phyloP scores from a whole-genome alignment of 768 basidiomycete genomes.

The Kwoniella mangroviensis region DNA sequence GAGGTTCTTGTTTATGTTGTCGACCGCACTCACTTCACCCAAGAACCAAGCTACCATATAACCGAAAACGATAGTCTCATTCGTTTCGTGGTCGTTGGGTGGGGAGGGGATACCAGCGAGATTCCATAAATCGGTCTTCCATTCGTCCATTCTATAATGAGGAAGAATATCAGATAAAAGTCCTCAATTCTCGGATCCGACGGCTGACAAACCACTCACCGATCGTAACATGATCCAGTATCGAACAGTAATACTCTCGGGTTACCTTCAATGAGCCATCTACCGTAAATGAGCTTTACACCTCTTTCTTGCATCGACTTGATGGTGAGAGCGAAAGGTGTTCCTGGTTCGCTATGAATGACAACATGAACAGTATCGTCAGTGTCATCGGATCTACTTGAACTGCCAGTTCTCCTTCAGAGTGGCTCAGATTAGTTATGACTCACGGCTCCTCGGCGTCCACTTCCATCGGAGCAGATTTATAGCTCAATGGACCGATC shows the following conservation, averaged over 20 bases:
- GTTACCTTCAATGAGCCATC: conserved; percentile 97
- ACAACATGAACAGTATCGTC: background rate
- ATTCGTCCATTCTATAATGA: conserved; percentile 74
- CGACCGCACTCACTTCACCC: conserved; percentile 73
- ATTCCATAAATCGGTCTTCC: conserved; percentile 99
- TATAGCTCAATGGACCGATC: conserved; percentile 97
- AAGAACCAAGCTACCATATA: conserved; percentile 99
- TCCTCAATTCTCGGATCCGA: no score
- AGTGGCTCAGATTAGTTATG: background rate
- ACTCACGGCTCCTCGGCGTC: conserved; percentile 80
- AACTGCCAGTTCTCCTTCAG: no score
- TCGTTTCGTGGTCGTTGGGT: conserved; percentile 95
- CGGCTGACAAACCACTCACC: conserved; percentile 51
- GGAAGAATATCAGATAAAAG: background rate
- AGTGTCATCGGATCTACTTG: background rate
- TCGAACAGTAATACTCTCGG: conserved; percentile 96
- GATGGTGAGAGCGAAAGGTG: conserved; percentile 72
- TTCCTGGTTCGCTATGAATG: conserved; percentile 64
- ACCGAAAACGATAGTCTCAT: conserved; percentile 96
- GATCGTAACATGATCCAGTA: conserved; percentile 81
- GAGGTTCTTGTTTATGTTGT: conserved; percentile 23
- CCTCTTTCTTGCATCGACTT: conserved; percentile 85
- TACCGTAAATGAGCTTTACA: conserved; percentile 91
- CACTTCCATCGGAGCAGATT: conserved; percentile 98
- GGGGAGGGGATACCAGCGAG: conserved; percentile 96